These are phyloP conservation scores for Mycogone perniciosa DNA, from an alignment of 2,329 filamentous ascomycete species.

Conservation along the genomic window DNA sequence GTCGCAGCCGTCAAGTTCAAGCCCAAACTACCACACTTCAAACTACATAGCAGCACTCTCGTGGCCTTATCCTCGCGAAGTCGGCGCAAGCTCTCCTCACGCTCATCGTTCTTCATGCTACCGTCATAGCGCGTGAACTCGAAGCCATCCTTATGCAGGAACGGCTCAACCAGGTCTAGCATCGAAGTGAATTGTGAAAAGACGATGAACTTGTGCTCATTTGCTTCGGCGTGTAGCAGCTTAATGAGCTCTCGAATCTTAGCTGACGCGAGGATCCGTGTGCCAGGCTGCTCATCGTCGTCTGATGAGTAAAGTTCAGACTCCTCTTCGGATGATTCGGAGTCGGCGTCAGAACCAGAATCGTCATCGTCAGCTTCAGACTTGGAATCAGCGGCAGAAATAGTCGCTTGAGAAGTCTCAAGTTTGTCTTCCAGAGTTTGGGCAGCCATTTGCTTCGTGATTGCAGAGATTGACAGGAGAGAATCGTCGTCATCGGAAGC, in stretches of 20 bases:
- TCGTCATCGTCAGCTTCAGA: constrained; percentile 17
- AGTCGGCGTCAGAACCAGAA: constrained; percentile 25
- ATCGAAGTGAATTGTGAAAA: constrained; percentile 98
- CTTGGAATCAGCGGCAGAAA: constrained; percentile 28
- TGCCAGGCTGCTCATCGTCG: constrained; percentile 31
- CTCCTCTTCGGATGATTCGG: constrained; percentile 24
- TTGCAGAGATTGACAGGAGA: constrained; percentile 28
- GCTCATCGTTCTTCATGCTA: constrained; percentile 85
- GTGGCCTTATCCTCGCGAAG: constrained; percentile 70
- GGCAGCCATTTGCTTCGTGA: constrained; percentile 32
- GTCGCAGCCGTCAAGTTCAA: constrained; percentile 92
- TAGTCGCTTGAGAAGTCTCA: not conserved
- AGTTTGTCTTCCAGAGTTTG: constrained; percentile 29
- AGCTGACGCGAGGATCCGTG: constrained; percentile 63
- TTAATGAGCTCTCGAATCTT: constrained; percentile 84
- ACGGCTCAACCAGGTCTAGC: constrained; percentile 93
- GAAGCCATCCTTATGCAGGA: constrained; percentile 68
- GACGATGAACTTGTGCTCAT: constrained; percentile 91
- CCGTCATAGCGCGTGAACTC: constrained; percentile 88
- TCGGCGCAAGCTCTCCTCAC: constrained; percentile 75
- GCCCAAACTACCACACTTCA: constrained; percentile 88
- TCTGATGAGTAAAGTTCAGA: constrained; percentile 36
- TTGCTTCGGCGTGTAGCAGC: constrained; percentile 71
- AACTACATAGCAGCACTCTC: constrained; percentile 80
- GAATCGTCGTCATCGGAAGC: constrained; percentile 27